Evolutionary conservation across 495 filamentous ascomycete genomes (phyloP).

Genomic region (Tuber indicum): DNA sequence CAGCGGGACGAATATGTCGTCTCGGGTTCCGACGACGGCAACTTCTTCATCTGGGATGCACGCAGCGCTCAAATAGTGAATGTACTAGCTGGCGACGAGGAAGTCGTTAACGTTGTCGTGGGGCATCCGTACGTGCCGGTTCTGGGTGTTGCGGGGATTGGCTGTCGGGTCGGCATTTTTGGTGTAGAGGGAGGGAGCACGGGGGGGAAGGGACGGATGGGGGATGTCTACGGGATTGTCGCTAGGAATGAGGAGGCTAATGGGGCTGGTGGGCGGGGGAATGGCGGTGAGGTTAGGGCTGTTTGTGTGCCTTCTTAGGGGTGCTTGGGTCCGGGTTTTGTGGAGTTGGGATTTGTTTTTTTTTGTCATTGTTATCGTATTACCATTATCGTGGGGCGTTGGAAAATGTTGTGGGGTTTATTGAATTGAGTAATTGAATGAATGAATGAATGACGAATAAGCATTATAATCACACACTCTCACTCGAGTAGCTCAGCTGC

Average conservation of each 20-base stretch:
- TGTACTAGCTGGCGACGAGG: slow-evolving; percentile 63
- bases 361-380: background rate
- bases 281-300: background rate
- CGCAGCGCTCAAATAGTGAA: slow-evolving; percentile 59
- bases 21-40: slow-evolving; percentile 61
- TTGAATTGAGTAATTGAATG: background rate
- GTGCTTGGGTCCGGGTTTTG: background rate
- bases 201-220: background rate
- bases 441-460: too few relatives aligned
- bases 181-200: background rate
- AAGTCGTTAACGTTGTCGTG: slow-evolving; percentile 65
- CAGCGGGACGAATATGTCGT: slow-evolving; percentile 70
- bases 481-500: too few relatives aligned
- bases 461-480: too few relatives aligned
- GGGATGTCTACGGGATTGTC: background rate
- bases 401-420: background rate
- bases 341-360: background rate
- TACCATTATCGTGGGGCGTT: background rate
- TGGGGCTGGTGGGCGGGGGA: background rate
- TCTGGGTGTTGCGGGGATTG: slow-evolving; percentile 65
- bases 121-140: slow-evolving; percentile 68
- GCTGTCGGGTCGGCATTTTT: slow-evolving; percentile 73
- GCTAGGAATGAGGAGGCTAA: background rate
- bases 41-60: slow-evolving; percentile 66
- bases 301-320: slow-evolving; percentile 5